Conservation (phyloP, 1,284 basidiomycete genomes). For the Trichosporon ovoides region DNA sequence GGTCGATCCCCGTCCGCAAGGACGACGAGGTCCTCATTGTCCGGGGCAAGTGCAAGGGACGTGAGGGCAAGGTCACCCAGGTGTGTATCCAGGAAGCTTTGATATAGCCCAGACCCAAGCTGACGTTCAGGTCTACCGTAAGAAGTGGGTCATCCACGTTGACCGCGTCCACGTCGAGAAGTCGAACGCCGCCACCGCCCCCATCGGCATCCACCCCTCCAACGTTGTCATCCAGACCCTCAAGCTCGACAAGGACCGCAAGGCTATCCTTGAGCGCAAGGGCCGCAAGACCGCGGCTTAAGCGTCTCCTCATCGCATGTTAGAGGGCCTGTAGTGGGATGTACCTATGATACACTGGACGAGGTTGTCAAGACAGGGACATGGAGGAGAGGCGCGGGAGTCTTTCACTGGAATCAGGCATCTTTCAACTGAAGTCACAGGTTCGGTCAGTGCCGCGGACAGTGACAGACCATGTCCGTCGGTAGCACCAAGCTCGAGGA, state of each 20-base stretch:
- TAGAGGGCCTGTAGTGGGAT: slow-evolving; percentile 11
- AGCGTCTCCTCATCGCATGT: slow-evolving; percentile 9
- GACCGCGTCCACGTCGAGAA: slow-evolving; percentile 98
- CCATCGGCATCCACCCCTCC: slow-evolving; percentile 93
- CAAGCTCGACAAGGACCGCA: slow-evolving; percentile 58
- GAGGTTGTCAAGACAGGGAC: no score
- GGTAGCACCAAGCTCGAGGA: no score
- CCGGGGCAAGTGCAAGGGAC: slow-evolving; percentile 92
- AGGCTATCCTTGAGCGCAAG: slow-evolving; percentile 52
- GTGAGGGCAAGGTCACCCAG: slow-evolving; percentile 95
- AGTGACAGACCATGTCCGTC: no score
- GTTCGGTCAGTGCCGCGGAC: no score
- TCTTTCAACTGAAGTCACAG: no score
- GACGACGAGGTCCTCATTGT: slow-evolving; percentile 98
- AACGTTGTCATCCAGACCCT: slow-evolving; percentile 92
- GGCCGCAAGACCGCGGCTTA: slow-evolving; percentile 44
- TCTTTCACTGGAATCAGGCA: no score
- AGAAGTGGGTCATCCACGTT: slow-evolving; percentile 98
- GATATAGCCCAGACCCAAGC: not conserved
- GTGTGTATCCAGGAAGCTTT: slow-evolving; percentile 27
- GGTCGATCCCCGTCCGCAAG: slow-evolving; percentile 93
- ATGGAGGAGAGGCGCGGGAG: not conserved
- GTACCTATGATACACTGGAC: slow-evolving; percentile 7
- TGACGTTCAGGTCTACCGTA: slow-evolving; percentile 87
- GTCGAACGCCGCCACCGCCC: slow-evolving; percentile 88